phyloP scores from a whole-genome alignment of 257 asterid species.

The Handroanthus guayacan region DNA sequence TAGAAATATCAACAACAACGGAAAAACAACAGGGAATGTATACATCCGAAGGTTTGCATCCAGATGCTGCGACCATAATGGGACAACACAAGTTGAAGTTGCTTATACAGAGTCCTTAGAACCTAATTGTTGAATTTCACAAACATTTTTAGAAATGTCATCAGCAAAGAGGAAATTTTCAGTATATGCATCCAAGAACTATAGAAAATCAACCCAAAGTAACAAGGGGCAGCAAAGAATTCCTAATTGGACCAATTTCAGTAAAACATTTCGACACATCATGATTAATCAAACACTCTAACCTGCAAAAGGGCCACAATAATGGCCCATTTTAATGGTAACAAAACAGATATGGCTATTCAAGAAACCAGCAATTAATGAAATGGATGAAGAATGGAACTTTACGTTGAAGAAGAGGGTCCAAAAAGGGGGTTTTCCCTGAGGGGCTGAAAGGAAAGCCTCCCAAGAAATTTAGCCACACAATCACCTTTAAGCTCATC shows the following conservation, averaged over 20 bases:
- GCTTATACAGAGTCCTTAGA: neutral
- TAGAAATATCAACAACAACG: neutral
- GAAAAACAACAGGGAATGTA: neutral
- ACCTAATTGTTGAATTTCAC: neutral
- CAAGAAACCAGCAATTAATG: neutral
- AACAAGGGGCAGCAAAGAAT: neutral
- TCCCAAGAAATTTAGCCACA: conserved; percentile 81
- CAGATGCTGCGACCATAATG: conserved; percentile 1
- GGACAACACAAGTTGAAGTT: conserved; percentile 1
- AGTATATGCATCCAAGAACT: neutral
- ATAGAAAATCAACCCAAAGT: neutral
- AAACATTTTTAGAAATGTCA: neutral
- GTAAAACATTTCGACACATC: neutral
- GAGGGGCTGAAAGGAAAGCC: conserved; percentile 94
- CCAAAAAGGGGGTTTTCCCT: conserved; percentile 94
- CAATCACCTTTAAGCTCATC: conserved; percentile 52
- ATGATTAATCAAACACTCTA: conserved; percentile 21
- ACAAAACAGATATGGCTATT: neutral
- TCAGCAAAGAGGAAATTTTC: neutral
- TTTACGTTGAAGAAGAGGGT: conserved; percentile 87
- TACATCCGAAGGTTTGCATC: neutral
- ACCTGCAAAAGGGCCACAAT: conserved; percentile 26
- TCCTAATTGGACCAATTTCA: neutral
- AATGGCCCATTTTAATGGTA: conserved; percentile 18
- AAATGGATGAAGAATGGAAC: neutral